Evolutionary conservation across 257 asterid genomes (phyloP), one percentile per base, ranked within the genome.

Genomic region (Primulina huaijiensis): DNA sequence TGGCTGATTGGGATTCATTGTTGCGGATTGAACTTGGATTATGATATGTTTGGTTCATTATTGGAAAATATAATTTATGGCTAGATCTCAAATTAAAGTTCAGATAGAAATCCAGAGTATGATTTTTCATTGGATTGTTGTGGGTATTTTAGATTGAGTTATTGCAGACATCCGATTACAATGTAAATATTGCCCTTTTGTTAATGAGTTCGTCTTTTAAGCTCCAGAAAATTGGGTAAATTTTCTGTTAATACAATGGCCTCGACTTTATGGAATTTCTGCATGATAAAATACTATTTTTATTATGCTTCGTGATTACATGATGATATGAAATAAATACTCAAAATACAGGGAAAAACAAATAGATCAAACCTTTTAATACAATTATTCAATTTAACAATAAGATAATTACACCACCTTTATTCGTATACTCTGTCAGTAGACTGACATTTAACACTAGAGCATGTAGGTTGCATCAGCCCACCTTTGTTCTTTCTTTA

Each of bases 381-480:
- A 61, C 53, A 60, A 3, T 67, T 60, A 43, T 43, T 31, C 17
- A 29, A 30, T 33, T 46, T 50, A 16, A 60, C 25, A 5, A 66
- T 16, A 25, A 27, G 33, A 5, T 58, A 37, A 58, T 52, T 20
- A 35, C 61, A n/a, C 19, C 67, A 56, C 70, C 25, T 63, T 8
- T 53, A 29, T 12, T 2, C 14, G 17, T 27, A 20, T 33, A 33
- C 50, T 62, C 50, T 33, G 43, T 50, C 34, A 62, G 69, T 53
- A 16, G 57, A 16, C 21, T 17, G n/a, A 43, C 53, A 43, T 43
- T 40, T 14, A 62, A 71, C 29, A 56, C 11, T 56, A 37, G 62
- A 57, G 35, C 61, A 19, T 62, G 40, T 65, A 72, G 67, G 60
- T 73, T 65, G 66, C 46, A 31, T n/a, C 23, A 40, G 37, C 12